Conservation (phyloP, 768 basidiomycete species). For the Sporobolomyces phaffii region DNA sequence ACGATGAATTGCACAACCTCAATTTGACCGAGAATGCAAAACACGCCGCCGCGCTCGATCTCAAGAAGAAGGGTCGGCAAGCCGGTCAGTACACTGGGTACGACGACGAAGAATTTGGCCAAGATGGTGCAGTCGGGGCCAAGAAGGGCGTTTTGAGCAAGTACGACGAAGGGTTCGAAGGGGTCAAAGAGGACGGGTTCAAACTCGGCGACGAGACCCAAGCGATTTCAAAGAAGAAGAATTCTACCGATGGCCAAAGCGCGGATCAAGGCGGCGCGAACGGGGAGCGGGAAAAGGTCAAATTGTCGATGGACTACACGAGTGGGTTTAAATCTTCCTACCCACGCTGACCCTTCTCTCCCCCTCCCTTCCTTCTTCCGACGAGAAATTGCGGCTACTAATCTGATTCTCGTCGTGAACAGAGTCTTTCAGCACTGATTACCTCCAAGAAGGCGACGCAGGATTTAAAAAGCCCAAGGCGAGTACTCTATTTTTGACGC, state of each 20-base stretch:
- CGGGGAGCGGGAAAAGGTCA: conserved; percentile 36
- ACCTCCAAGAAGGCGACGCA: conserved; percentile 79
- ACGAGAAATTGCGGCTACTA: neutral
- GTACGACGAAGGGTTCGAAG: conserved; percentile 85
- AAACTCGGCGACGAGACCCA: conserved; percentile 59
- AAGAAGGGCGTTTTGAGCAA: conserved; percentile 79
- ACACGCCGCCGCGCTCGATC: conserved; percentile 67
- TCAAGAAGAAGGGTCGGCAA: conserved; percentile 72
- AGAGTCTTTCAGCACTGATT: conserved; percentile 76
- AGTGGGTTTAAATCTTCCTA: conserved; percentile 55
- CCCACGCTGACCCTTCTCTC: conserved; percentile 16
- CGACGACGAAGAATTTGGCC: conserved; percentile 83
- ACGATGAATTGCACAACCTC: conserved; percentile 95
- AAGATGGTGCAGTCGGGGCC: conserved; percentile 60
- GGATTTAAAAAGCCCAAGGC: conserved; percentile 96
- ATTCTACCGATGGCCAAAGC: neutral
- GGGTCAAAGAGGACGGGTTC: conserved; percentile 70
- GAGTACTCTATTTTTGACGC: conserved; percentile 32
- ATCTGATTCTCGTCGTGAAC: neutral
- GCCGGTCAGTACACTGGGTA: conserved; percentile 76
- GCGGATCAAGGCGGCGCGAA: neutral
- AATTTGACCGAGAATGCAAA: conserved; percentile 86
- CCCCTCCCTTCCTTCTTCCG: conserved; percentile 22
- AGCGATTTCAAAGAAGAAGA: conserved; percentile 16
- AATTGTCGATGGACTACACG: conserved; percentile 72